Base-by-base conservation (phyloP, 2,329 filamentous ascomycete genomes). In the Fusarium mexicanum region DNA sequence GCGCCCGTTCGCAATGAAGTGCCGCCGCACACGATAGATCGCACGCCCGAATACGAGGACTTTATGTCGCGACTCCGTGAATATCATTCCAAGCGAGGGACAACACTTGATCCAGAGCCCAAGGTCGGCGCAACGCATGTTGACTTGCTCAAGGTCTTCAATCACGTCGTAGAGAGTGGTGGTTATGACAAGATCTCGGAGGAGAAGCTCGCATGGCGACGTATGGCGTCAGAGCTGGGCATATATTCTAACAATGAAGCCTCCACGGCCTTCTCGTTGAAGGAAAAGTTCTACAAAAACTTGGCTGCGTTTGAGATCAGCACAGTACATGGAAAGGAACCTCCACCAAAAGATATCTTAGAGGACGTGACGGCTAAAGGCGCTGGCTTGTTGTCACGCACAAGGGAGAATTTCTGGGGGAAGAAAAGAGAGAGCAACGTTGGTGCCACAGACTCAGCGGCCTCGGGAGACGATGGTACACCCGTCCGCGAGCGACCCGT, bases 201-300 rank as follows among this genome's bases (percentile, higher is more conserved):
- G 84, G 91, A 96, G 81, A 96, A 96, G 85, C 88, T 97, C 73
- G 93, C 93, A 59, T 98, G 95, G 95, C 90, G 94, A 73, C 91
- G 91, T 77, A 88, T 97, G 77, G 93, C 92, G 18, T 88, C 91
- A 61, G 91, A 95, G 77, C 92, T 97, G 65, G 90, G 93, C 57
- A 89, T 95, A 72, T 91, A 91, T 79, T 91, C 91, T 64, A 88
- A 89, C 78, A 95, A 96, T 79, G 91, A 94, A 72, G 88, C 94
- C 12, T 94, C 94, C n/a, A 91, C 94, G 67, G 94, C 94, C 20
- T 97, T 97, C 83, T 89, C 93, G 67, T 86, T 97, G 64, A 98
- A 98, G 84, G 92, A 93, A 64, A 91, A 93, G 72, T 98, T 96
- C 85, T 97, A 97, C 86, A 95, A 94, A 82, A 94, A 96, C 78